Base-by-base conservation (phyloP, 306 rosid species). In the Quercus mongolica region DNA sequence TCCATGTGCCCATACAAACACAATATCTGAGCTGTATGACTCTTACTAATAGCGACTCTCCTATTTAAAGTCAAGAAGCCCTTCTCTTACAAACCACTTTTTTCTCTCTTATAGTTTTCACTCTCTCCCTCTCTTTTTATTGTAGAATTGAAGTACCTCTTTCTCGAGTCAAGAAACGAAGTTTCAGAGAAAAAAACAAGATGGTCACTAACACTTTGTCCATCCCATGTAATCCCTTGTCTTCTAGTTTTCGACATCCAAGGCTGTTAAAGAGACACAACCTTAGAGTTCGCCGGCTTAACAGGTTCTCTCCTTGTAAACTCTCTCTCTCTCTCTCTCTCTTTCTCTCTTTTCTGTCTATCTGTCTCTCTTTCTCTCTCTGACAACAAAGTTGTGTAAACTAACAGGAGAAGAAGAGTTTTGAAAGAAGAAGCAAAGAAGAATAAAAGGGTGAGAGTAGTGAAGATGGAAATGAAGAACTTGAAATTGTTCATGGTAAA, bases 401-500 rank as follows among this genome's bases (percentile, higher is more conserved):
- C 68, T 31, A 58, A 78, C 86, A 90, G 93, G 82, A 88, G 84
- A 85, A 90, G 87, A 81, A 78, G 73, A 67, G 46, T 76, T 25
- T 9, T 65, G 64, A 87, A 77, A 71, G 82, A 80, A 64, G 85
- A 79, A 44, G 79, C 74, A 44, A 68, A 70, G 44, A 81, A 76
- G 84, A 77, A 52, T 52, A 82, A 56, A 73, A 41, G 25, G 62
- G 19, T 38, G 58, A 76, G 82, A 21, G 81, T 57, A 1, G 73
- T 59, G 52, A 69, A 83, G 72, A 92, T 94, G 82, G 80, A 90
- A 79, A 88, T 84, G 81, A 85, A 88, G 90, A 94, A 94, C 81
- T 51, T 88, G 86, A 89, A 86, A 80, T 71, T 94, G 70, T 89
- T 80, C 64, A 81, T 87, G 88, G 89, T 85, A 85, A 94, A 94